Evolutionary conservation across 2,329 filamentous ascomycete species (phyloP), one percentile per base, ranked within the genome.

Genomic region (Onygena corvina): DNA sequence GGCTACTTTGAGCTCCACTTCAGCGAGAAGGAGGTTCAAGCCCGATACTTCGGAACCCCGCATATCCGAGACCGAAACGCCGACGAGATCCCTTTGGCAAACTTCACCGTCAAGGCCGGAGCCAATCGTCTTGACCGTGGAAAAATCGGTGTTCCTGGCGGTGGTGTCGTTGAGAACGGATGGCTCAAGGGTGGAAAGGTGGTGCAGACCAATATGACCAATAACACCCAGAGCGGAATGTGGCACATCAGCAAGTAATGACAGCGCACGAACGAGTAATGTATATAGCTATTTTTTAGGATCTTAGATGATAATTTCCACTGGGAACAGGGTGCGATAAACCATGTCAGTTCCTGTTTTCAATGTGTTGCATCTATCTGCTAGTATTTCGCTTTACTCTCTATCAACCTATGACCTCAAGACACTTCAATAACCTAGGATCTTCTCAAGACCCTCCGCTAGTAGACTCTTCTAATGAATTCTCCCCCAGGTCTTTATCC

Each of bases 1-100:
- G 84, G 83, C 1, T 87, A 87, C 66, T 86, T 79, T 56, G 75
- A 83, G 59, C 67, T 86, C 34, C 72, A 75, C 44, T 68, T 84
- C 49, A 70, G 67, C 16, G 70, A 76, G 18, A 70, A 80, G 8
- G 67, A 74, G 38, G 71, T 83, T 1, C 68, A 75, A n/a, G 82
- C 82, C 0, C 70, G 71, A 9, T 87, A 75, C 65, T 87, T 80
- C 56, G 83, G 52, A 8, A 53, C 40, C 2, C 51, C 51, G 6
- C 25, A 50, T 35, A 50, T 50, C 25, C 48, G 48, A 16, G 7
- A 48, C 44, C 44, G 48, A 16, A 46, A 50, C 20, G 25, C 47
- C 4, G 29, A 29, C 4, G 52, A 53, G 44, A 47, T 53, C 9
- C 30, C 52, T 11, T 34, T 53, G 40, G 52, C 52, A 3, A 53